phyloP scores from a whole-genome alignment of 805 yeast species.

The Ogataea pilisensis region DNA sequence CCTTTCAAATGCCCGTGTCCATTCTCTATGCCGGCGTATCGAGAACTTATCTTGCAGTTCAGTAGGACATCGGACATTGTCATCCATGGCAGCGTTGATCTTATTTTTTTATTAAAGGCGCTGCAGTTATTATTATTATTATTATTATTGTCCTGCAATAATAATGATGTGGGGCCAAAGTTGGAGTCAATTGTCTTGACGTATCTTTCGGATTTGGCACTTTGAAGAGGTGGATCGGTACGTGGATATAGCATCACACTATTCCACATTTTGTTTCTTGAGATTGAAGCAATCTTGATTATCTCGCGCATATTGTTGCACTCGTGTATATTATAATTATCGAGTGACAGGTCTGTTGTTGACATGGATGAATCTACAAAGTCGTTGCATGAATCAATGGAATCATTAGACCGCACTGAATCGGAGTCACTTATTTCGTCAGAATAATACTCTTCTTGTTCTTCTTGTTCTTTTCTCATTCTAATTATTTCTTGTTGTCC shows the following conservation, averaged over 20 bases:
- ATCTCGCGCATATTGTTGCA: no score
- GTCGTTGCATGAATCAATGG: slow-evolving; percentile 9
- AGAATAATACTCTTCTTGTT: slow-evolving; percentile 5
- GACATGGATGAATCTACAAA: background rate
- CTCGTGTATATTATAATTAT: no score
- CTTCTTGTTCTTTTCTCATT: slow-evolving; percentile 15
- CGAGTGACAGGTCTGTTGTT: no score
- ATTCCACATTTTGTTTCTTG: slow-evolving; percentile 49
- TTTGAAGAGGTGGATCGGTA: slow-evolving; percentile 26
- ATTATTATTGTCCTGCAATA: background rate
- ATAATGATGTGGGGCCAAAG: background rate
- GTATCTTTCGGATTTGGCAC: slow-evolving; percentile 3
- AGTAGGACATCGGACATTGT: slow-evolving; percentile 8
- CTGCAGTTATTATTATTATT: no score
- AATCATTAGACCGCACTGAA: slow-evolving; percentile 3
- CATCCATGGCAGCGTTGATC: slow-evolving; percentile 14
- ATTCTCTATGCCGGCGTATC: background rate
- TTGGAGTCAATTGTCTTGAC: no score
- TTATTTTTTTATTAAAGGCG: background rate
- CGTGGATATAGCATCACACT: slow-evolving; percentile 50
- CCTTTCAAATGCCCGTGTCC: slow-evolving; percentile 15
- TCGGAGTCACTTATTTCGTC: no score
- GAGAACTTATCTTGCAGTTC: background rate
- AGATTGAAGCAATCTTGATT: slow-evolving; percentile 36
- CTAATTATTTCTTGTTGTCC: slow-evolving; percentile 8